phyloP scores from a whole-genome alignment of 306 rosid species.

The Fagus crenata region DNA sequence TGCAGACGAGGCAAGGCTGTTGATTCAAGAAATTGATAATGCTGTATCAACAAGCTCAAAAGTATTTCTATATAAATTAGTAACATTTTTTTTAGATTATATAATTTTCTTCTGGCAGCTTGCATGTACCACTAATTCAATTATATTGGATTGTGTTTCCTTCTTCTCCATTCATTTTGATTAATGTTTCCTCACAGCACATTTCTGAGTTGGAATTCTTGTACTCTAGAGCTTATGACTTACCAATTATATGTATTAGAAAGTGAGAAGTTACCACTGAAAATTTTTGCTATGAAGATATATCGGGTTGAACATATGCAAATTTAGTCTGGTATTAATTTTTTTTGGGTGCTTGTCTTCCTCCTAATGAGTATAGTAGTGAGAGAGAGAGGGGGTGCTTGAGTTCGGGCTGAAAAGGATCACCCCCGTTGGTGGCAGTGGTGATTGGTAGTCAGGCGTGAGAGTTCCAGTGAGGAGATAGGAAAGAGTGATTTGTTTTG shows the following conservation, averaged over 20 bases:
- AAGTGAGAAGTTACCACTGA: slow-evolving; percentile 52
- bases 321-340: not conserved
- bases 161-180: slow-evolving; percentile 34
- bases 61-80: slow-evolving; percentile 39
- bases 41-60: slow-evolving; percentile 51
- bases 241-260: slow-evolving; percentile 60
- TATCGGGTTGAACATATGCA: slow-evolving; percentile 4
- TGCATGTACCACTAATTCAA: too few species aligned
- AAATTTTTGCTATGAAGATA: slow-evolving; percentile 64
- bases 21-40: slow-evolving; percentile 55
- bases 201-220: slow-evolving; percentile 73
- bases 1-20: slow-evolving; percentile 63
- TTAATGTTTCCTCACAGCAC: slow-evolving; percentile 46
- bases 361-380: not conserved
- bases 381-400: too few species aligned
- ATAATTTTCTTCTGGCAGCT: too few species aligned
- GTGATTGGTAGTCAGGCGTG: too few species aligned
- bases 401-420: too few species aligned
- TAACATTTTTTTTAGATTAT: slow-evolving; percentile 5
- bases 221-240: slow-evolving; percentile 60
- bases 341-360: not conserved
- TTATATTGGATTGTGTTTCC: not conserved
- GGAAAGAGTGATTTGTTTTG: too few species aligned
- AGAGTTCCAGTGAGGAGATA: too few species aligned
- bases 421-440: too few species aligned